Conservation (phyloP, 768 basidiomycete genomes). For the Leccinellum luteum region DNA sequence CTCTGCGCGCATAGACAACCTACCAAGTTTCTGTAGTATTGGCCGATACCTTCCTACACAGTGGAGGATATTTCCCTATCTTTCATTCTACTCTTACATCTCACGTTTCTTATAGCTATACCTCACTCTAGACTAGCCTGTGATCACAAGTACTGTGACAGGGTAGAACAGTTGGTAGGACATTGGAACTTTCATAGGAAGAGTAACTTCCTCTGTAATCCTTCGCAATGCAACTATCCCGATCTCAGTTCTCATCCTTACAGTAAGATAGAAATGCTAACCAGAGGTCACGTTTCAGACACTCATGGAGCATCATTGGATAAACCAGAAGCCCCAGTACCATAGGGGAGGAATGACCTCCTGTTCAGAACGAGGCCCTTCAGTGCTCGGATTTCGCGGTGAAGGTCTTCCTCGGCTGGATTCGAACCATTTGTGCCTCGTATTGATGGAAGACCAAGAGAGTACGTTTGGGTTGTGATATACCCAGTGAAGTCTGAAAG, state of each 20-base stretch:
- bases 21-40: background rate
- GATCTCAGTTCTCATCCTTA: background rate
- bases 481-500: constrained; percentile 77
- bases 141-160: background rate
- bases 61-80: too few species aligned
- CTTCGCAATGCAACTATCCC: background rate
- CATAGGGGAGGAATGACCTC: constrained; percentile 35
- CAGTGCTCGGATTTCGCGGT: constrained; percentile 70
- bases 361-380: constrained; percentile 79
- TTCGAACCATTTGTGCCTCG: constrained; percentile 18
- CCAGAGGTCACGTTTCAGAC: background rate
- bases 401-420: constrained; percentile 58
- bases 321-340: constrained; percentile 3
- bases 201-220: background rate
- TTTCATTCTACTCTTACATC: background rate
- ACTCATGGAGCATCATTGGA: constrained; percentile 3
- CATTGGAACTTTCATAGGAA: background rate
- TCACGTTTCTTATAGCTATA: too few species aligned
- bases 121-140: background rate
- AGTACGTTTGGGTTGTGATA: constrained; percentile 71
- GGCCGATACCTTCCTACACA: too few species aligned
- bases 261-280: background rate
- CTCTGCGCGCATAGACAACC: background rate
- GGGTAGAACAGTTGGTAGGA: background rate
- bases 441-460: constrained; percentile 16